A percentile compares a stretch with the other conserved stretches of the same genome.
Evolutionary conservation across 2,329 filamentous ascomycete species (phyloP).

Genomic region (Epichloe coenophiala): DNA sequence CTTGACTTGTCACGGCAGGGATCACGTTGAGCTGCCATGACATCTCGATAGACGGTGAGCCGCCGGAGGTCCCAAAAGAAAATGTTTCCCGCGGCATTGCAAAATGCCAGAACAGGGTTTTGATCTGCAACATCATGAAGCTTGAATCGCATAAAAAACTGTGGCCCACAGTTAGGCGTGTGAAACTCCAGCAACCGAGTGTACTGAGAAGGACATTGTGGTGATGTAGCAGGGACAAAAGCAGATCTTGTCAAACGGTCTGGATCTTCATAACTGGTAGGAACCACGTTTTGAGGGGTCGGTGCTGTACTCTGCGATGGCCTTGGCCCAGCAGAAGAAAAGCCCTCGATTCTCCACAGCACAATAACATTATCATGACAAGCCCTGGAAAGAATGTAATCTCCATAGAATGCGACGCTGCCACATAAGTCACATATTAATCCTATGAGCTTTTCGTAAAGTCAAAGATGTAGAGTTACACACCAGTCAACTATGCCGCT

Average conservation of each 20-base stretch:
- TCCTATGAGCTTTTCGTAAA: background rate
- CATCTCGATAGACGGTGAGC: conserved; percentile 43
- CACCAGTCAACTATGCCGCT: conserved; percentile 65
- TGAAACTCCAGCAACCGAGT: conserved; percentile 56
- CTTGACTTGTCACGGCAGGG: conserved; percentile 21
- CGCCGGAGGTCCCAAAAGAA: conserved; percentile 66
- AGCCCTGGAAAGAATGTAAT: conserved; percentile 60
- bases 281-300: conserved; percentile 39
- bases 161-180: conserved; percentile 45
- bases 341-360: conserved; percentile 66
- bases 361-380: conserved; percentile 59
- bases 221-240: conserved; percentile 38
- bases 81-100: conserved; percentile 52
- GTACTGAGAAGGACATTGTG: conserved; percentile 39
- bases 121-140: conserved; percentile 46
- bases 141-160: conserved; percentile 70
- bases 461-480: background rate
- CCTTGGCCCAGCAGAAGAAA: conserved; percentile 45
- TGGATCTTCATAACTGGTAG: conserved; percentile 26
- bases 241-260: conserved; percentile 54
- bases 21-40: conserved; percentile 27
- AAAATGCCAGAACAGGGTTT: conserved; percentile 59
- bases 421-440: background rate
- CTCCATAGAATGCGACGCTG: conserved; percentile 62
- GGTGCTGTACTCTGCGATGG: conserved; percentile 42